Conservation (phyloP, 441 rosid species). For the Populus hybrid region DNA sequence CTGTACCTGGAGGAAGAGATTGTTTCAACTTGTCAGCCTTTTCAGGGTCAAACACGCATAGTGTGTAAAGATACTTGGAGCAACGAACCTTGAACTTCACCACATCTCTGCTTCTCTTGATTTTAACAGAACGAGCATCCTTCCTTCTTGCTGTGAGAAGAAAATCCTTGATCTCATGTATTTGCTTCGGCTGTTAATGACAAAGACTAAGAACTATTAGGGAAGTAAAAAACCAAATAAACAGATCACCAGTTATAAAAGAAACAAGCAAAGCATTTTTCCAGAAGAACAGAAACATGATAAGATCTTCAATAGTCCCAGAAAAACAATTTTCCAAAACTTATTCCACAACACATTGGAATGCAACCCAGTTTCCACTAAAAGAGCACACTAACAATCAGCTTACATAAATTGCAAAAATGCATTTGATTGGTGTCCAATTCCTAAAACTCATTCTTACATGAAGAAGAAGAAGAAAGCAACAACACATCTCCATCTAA, state of each 20-base stretch:
- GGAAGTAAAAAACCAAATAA: neutral
- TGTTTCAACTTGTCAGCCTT: conserved; percentile 86
- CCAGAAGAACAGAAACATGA: neutral
- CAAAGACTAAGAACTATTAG: neutral
- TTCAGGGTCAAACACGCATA: conserved; percentile 63
- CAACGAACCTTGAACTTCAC: conserved; percentile 87
- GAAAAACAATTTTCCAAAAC: neutral
- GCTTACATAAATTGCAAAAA: no score
- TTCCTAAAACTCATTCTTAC: neutral
- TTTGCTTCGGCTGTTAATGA: conserved; percentile 65
- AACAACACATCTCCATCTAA: no score
- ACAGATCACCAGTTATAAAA: neutral
- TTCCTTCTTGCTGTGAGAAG: conserved; percentile 84
- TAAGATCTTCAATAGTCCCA: neutral
- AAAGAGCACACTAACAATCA: no score
- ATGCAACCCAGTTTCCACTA: neutral
- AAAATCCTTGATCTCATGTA: conserved; percentile 82
- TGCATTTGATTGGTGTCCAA: neutral
- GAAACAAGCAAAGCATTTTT: neutral
- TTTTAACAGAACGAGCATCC: conserved; percentile 71
- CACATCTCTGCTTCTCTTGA: conserved; percentile 64
- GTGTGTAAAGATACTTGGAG: conserved; percentile 73
- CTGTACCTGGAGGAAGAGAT: conserved; percentile 77
- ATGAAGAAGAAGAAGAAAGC: neutral
- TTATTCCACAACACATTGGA: no score